phyloP scores from a whole-genome alignment of 208 protist species.

The Vickermania spadyakhi region DNA sequence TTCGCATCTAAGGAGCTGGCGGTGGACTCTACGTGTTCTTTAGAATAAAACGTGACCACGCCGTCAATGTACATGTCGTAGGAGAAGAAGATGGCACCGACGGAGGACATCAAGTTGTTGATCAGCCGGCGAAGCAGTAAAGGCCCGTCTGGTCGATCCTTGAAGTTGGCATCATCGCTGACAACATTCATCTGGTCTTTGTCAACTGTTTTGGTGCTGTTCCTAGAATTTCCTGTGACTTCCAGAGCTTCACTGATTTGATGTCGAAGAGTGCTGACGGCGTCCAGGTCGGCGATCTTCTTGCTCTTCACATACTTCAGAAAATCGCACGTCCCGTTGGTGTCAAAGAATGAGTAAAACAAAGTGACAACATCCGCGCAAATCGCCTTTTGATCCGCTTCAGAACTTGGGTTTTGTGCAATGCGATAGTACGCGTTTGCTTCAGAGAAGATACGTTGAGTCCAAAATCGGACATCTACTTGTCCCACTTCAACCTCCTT shows the following conservation, averaged over 20 bases:
- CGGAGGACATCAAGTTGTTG: background rate
- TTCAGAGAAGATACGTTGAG: background rate
- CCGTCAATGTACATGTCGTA: background rate
- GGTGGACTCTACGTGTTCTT: background rate
- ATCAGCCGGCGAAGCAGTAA: background rate
- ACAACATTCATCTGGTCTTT: background rate
- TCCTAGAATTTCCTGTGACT: background rate
- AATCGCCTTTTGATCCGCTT: background rate
- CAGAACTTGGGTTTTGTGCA: background rate
- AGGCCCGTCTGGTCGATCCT: background rate
- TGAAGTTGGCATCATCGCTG: background rate
- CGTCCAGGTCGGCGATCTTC: background rate
- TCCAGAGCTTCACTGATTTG: background rate
- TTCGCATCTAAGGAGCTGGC: background rate
- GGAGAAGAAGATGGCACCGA: background rate
- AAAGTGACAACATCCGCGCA: background rate
- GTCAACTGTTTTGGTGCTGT: background rate
- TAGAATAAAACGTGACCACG: slow-evolving; percentile 2
- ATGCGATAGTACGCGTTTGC: slow-evolving; percentile 1
- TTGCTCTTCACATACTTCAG: background rate
- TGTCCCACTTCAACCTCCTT: background rate
- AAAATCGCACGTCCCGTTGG: background rate
- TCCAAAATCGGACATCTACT: background rate
- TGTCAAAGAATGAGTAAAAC: slow-evolving; percentile 2
- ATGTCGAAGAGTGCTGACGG: background rate